Evolutionary conservation across 2,329 filamentous ascomycete species (phyloP).

Genomic region (Aureobasidium pullulans): DNA sequence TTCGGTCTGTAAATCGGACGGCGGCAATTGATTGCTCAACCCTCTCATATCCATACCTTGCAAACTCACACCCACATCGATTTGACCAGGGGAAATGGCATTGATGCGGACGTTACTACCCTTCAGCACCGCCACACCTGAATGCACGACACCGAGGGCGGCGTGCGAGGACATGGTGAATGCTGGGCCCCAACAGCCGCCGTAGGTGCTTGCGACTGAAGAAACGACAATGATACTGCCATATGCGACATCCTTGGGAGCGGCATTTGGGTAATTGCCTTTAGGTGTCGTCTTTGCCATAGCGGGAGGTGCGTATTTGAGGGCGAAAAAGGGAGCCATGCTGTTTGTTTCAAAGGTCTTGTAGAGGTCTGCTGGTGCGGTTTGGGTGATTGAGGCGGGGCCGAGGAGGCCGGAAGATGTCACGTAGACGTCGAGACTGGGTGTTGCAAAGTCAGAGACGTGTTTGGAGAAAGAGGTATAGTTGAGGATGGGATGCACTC

Average conservation of each 20-base stretch:
- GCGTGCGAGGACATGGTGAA: slow-evolving; percentile 56
- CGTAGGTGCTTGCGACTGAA: slow-evolving; percentile 50
- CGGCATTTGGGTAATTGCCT: slow-evolving; percentile 52
- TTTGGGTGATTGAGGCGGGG: slow-evolving; percentile 49
- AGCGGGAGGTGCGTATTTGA: slow-evolving; percentile 57
- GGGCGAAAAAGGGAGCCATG: slow-evolving; percentile 56
- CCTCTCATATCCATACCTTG: slow-evolving; percentile 45
- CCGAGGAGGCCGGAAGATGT: slow-evolving; percentile 52
- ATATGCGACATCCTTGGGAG: slow-evolving; percentile 53
- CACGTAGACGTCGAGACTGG: slow-evolving; percentile 54
- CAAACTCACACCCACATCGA: slow-evolving; percentile 41
- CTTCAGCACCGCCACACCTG: slow-evolving; percentile 52
- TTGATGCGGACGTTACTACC: slow-evolving; percentile 54
- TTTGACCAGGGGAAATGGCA: slow-evolving; percentile 41
- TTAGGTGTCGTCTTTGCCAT: slow-evolving; percentile 54
- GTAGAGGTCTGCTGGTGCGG: slow-evolving; percentile 49
- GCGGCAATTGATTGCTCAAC: slow-evolving; percentile 49
- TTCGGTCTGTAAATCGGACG: slow-evolving; percentile 45
- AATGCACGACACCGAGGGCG: slow-evolving; percentile 52
- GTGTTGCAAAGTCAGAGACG: not conserved
- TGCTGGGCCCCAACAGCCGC: slow-evolving; percentile 53
- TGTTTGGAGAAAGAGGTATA: not conserved
- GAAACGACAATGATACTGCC: slow-evolving; percentile 57
- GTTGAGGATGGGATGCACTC: not conserved
- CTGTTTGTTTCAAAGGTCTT: slow-evolving; percentile 54